phyloP scores from a whole-genome alignment of 2,329 filamentous ascomycete species.

The Fusarium euwallaceae region DNA sequence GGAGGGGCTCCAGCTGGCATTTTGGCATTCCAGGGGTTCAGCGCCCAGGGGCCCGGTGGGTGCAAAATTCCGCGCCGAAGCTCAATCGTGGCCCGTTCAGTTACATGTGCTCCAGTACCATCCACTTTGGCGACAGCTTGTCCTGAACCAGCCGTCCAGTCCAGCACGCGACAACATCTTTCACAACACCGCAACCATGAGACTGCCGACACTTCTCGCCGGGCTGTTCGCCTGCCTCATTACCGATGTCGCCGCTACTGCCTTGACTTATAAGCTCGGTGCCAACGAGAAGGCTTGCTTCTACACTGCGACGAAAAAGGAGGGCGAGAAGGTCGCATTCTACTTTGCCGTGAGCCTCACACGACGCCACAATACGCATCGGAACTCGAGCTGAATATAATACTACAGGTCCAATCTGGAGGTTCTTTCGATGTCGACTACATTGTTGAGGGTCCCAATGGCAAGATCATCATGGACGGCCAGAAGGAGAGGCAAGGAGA shows the following conservation, averaged over 20 bases:
- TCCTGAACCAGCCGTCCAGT: conserved; percentile 42
- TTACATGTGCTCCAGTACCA: conserved; percentile 28
- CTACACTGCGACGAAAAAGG: conserved; percentile 82
- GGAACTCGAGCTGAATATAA: conserved; percentile 23
- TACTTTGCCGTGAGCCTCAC: conserved; percentile 90
- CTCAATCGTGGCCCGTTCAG: conserved; percentile 48
- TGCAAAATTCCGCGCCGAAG: conserved; percentile 47
- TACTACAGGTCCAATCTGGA: conserved; percentile 89
- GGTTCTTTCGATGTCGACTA: conserved; percentile 99
- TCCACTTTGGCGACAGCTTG: conserved; percentile 47
- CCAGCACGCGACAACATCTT: conserved; percentile 46
- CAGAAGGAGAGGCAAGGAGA: conserved; percentile 95
- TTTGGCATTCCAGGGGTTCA: neutral
- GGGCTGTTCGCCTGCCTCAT: conserved; percentile 79
- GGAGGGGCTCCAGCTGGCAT: conserved; percentile 22
- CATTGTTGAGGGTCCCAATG: conserved; percentile 83
- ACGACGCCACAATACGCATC: neutral
- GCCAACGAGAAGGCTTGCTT: conserved; percentile 98
- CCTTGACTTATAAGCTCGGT: conserved; percentile 90
- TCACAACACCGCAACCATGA: conserved; percentile 66
- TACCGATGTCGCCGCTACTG: conserved; percentile 83
- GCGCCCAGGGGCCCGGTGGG: conserved; percentile 38
- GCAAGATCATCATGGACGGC: conserved; percentile 86
- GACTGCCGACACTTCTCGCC: conserved; percentile 70
- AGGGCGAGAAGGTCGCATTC: conserved; percentile 92